phyloP scores from a whole-genome alignment of 352 stramenopile species.

The Elongisporangium anandrum region DNA sequence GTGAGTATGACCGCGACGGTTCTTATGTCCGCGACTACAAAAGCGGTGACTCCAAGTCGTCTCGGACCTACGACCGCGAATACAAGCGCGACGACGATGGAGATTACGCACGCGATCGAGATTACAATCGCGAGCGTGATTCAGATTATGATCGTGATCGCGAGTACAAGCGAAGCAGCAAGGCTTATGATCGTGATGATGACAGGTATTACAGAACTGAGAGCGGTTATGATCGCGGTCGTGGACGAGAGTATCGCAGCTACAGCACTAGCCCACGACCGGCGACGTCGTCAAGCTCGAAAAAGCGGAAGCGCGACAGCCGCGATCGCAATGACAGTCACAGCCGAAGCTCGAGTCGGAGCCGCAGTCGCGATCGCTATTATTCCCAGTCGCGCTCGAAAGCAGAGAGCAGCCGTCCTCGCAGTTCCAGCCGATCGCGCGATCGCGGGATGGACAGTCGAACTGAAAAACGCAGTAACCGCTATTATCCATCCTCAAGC shows the following conservation, averaged over 20 bases:
- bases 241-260: constrained; percentile 22
- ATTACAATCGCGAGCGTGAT: constrained; percentile 30
- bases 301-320: constrained; percentile 21
- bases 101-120: constrained; percentile 19
- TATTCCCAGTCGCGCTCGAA: constrained; percentile 13
- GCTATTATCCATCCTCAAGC: background rate
- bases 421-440: constrained; percentile 32
- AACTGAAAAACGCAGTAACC: constrained; percentile 4
- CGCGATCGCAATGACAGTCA: constrained; percentile 33
- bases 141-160: constrained; percentile 17
- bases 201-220: constrained; percentile 20
- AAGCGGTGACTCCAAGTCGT: constrained; percentile 8
- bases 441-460: constrained; percentile 2
- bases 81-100: constrained; percentile 13
- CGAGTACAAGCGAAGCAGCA: constrained; percentile 15
- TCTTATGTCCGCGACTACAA: constrained; percentile 14
- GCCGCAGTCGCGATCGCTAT: constrained; percentile 19
- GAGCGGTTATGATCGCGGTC: constrained; percentile 15
- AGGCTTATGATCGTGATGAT: constrained; percentile 12
- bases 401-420: constrained; percentile 36
- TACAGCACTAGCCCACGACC: constrained; percentile 29
- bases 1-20: constrained; percentile 14
- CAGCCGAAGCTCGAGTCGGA: constrained; percentile 31
- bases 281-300: constrained; percentile 22
- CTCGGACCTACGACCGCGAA: constrained; percentile 13